phyloP scores from a whole-genome alignment of 805 yeast species.

The Candida incommunis region DNA sequence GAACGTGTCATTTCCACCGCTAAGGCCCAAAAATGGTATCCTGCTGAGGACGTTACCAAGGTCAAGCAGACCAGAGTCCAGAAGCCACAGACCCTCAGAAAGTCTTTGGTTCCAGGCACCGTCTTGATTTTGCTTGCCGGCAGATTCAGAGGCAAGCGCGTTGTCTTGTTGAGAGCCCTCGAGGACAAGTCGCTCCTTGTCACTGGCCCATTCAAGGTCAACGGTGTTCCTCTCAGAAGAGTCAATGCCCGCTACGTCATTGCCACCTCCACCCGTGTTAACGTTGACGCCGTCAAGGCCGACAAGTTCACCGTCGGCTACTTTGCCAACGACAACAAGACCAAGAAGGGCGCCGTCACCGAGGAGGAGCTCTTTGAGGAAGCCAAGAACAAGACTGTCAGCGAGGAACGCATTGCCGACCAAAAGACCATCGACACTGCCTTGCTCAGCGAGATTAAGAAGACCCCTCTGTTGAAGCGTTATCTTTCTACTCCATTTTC shows the following conservation, averaged over 20 bases:
- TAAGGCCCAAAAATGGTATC: constrained; percentile 67
- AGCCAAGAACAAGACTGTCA: constrained; percentile 66
- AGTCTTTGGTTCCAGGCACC: constrained; percentile 95
- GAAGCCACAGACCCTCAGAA: constrained; percentile 86
- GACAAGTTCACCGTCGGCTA: constrained; percentile 86
- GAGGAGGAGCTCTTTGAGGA: constrained; percentile 87
- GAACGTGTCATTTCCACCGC: constrained; percentile 16
- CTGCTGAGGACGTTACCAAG: constrained; percentile 71
- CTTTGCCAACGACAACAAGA: constrained; percentile 90
- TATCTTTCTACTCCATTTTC: constrained; percentile 93
- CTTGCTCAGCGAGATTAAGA: constrained; percentile 85
- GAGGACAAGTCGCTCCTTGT: constrained; percentile 97
- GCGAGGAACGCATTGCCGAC: constrained; percentile 90
- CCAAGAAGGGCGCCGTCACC: constrained; percentile 62
- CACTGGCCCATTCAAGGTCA: constrained; percentile 98
- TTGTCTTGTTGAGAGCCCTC: constrained; percentile 89
- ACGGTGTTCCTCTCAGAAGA: constrained; percentile 99
- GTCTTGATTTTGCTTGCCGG: constrained; percentile 96
- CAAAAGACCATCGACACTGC: constrained; percentile 92
- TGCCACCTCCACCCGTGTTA: constrained; percentile 91
- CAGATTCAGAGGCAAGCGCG: constrained; percentile 99
- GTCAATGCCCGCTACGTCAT: constrained; percentile 97
- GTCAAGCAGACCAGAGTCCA: constrained; percentile 85
- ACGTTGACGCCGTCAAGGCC: constrained; percentile 67
- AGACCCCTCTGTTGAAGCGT: constrained; percentile 93